Conservation (phyloP, 1,284 basidiomycete species). For the Phaffia rhodozyma region DNA sequence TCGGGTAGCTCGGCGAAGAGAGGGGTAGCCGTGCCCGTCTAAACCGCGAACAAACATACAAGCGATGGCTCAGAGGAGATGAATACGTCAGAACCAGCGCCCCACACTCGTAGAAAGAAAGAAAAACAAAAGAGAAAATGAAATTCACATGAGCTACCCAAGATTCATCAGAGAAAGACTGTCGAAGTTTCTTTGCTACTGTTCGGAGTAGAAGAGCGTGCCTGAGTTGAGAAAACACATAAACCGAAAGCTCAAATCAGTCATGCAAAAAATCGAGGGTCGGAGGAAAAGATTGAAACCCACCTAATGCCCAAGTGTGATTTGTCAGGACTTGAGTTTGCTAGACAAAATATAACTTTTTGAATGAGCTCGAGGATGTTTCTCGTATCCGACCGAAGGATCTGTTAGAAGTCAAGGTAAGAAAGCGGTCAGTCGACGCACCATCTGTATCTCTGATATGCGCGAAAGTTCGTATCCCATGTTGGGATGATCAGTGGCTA, state of each 20-base stretch:
- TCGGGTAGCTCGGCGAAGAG: not conserved
- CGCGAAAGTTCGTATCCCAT: too few species aligned
- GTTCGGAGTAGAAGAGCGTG: slow-evolving; percentile 15
- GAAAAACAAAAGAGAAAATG: not conserved
- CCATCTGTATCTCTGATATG: too few species aligned
- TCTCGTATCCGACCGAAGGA: slow-evolving; percentile 6
- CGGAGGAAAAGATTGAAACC: not conserved
- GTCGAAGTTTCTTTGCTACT: slow-evolving; percentile 7
- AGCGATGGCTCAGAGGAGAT: not conserved
- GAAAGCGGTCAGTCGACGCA: not conserved
- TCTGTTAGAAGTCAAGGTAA: not conserved
- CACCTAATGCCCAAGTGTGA: slow-evolving; percentile 11
- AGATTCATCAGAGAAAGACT: slow-evolving; percentile 4
- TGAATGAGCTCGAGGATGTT: slow-evolving; percentile 15
- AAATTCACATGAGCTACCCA: slow-evolving; percentile 7
- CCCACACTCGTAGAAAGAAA: too few species aligned
- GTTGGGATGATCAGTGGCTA: not conserved
- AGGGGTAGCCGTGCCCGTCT: not conserved
- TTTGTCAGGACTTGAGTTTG: slow-evolving; percentile 9
- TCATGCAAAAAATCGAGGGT: too few species aligned
- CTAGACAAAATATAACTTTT: slow-evolving; percentile 17
- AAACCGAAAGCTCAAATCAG: too few species aligned
- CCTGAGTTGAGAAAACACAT: not conserved
- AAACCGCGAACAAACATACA: not conserved
- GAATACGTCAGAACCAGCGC: too few species aligned